Base-by-base conservation (phyloP, 2,329 filamentous ascomycete species). In the Monilinia laxa region DNA sequence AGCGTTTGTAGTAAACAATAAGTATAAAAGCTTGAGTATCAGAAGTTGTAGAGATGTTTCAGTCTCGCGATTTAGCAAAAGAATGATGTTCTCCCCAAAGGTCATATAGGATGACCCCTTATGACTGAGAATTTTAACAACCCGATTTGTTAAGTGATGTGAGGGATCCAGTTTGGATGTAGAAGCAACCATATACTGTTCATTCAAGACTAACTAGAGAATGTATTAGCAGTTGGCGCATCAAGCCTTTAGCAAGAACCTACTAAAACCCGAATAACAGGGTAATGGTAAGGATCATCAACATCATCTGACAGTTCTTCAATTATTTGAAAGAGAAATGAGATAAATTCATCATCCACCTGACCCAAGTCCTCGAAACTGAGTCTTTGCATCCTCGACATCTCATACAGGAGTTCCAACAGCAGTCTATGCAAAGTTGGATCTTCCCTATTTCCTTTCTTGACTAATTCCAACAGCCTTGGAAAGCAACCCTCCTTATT, bases 51-150 rank as follows among this genome's bases (percentile, higher is more conserved):
- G 85, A 1, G 93, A 94, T 0, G 95, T 96, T 78, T 98, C 93
- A 12, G 90, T 92, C 81, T 98, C 95, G 73, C 95, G 89, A 76
- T 99, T 99, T 51, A 99, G 84, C 1, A 99, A 85, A 6, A 99
- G 82, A 70, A 99, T 99, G 68, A 99, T 90, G 73, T 98, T 99
- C 80, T 97, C 94, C 63, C 95, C 95, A 81, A 99, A 99, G 0
- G 94, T 97, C 75, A 94, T 93, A 77, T 93, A 98, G 1, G 83
- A 83, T 59, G 87, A 85, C 4, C 94, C 94, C 74, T 95, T 85
- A 31, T 91, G 83, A 64, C 92, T 94, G 54, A 99, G 83, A 51
- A 93, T 84, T 77, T 98, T 98, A 78, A 99, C 90, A 60, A 99
- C 92, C 71, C 93, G 89, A 76, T 99, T 99, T 4, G 95, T 98